phyloP scores from a whole-genome alignment of 352 stramenopile genomes.

The Phytophthora pinifolia region DNA sequence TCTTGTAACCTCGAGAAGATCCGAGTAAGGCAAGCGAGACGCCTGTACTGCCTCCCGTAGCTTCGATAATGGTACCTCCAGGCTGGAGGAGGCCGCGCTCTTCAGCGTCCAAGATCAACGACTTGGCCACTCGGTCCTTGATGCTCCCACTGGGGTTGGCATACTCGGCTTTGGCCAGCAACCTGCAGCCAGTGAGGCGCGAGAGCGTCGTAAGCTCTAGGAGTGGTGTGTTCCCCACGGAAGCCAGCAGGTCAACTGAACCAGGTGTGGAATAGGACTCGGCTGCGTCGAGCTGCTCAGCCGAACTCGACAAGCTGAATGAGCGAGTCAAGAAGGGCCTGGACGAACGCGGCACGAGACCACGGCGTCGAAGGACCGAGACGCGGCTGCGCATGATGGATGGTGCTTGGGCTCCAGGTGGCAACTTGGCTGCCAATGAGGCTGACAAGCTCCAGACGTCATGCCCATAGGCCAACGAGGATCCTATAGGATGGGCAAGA shows the following conservation, averaged over 20 bases:
- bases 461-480: constrained; percentile 14
- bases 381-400: constrained; percentile 15
- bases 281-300: not conserved
- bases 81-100: constrained; percentile 75
- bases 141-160: constrained; percentile 93
- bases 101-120: constrained; percentile 93
- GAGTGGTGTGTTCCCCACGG: constrained; percentile 77
- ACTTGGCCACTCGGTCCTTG: constrained; percentile 94
- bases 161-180: constrained; percentile 83
- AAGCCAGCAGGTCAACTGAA: constrained; percentile 60
- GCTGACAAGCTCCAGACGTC: constrained; percentile 7
- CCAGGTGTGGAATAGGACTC: constrained; percentile 9
- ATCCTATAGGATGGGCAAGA: constrained; percentile 19
- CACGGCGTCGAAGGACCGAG: constrained; percentile 8
- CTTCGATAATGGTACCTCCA: constrained; percentile 68
- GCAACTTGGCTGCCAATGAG: constrained; percentile 19
- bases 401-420: constrained; percentile 7
- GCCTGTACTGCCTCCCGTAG: constrained; percentile 92
- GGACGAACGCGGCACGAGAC: not conserved
- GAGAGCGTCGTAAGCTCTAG: constrained; percentile 70
- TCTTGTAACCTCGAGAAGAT: constrained; percentile 83
- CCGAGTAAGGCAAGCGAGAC: constrained; percentile 91
- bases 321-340: constrained; percentile 5
- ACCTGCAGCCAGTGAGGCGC: constrained; percentile 68
- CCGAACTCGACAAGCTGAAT: constrained; percentile 10